Evolutionary conservation across 495 filamentous ascomycete species (phyloP).

Genomic region (Astrocystis sublimbata): DNA sequence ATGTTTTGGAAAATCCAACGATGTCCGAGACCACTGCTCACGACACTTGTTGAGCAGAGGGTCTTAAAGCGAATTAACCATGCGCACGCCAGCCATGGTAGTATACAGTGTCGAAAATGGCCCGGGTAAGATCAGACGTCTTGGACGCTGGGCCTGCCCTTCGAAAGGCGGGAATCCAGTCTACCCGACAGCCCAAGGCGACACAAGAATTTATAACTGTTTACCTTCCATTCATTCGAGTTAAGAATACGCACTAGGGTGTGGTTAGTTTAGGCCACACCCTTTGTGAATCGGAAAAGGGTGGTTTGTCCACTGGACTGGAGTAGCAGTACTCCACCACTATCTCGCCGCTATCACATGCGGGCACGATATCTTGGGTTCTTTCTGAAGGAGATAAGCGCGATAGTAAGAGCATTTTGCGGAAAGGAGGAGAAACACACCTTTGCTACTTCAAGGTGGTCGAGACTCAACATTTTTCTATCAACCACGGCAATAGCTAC

Average conservation of each 20-base stretch:
- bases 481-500: slow-evolving; percentile 41
- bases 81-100: slow-evolving; percentile 6
- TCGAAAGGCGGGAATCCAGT: too few species aligned
- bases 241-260: slow-evolving; percentile 17
- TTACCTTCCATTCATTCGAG: too few species aligned
- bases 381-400: slow-evolving; percentile 60
- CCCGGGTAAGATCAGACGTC: too few species aligned
- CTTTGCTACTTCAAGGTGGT: slow-evolving; percentile 1
- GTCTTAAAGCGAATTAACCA: not conserved
- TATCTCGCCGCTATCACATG: not conserved
- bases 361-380: slow-evolving; percentile 36
- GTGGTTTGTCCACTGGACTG: too few species aligned
- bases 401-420: slow-evolving; percentile 55
- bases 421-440: slow-evolving; percentile 10
- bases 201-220: too few species aligned
- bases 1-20: not conserved
- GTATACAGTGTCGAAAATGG: too few species aligned
- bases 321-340: not conserved
- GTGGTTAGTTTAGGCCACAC: slow-evolving; percentile 10
- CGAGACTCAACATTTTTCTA: slow-evolving; percentile 11
- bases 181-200: too few species aligned
- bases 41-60: not conserved
- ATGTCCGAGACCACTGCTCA: not conserved
- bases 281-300: too few species aligned
- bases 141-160: too few species aligned